Conservation (phyloP, 2,329 filamentous ascomycete genomes). For the Diaporthe caulivora region DNA sequence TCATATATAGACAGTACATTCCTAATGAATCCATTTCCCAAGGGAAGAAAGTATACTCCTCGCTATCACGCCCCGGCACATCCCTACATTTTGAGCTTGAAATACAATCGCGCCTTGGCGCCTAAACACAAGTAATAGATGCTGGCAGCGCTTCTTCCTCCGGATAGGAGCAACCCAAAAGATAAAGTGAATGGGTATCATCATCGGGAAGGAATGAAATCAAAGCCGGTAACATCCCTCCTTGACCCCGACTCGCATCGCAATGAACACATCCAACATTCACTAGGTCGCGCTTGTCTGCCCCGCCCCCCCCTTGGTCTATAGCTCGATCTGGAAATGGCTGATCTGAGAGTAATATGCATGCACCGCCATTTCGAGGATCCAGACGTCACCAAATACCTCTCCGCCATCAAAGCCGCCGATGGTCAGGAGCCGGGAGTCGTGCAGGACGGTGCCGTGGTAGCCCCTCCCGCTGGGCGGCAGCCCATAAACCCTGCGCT, state of each 20-base stretch:
- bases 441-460: conserved; percentile 75
- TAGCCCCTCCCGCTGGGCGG: conserved; percentile 75
- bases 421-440: conserved; percentile 73
- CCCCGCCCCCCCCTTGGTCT: conserved; percentile 34
- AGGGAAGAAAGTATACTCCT: conserved; percentile 7
- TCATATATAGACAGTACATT: conserved; percentile 23
- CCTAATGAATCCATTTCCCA: conserved; percentile 20
- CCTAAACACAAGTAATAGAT: neutral
- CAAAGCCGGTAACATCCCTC: neutral
- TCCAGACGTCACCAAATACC: conserved; percentile 76
- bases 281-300: neutral
- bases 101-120: neutral
- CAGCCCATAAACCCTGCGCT: conserved; percentile 72
- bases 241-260: neutral
- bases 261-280: conserved; percentile 3
- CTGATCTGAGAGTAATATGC: conserved; percentile 81
- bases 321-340: conserved; percentile 78
- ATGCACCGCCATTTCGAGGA: conserved; percentile 77
- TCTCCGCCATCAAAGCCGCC: conserved; percentile 77
- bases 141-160: neutral
- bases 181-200: conserved; percentile 35
- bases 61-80: neutral
- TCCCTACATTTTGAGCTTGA: neutral
- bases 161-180: neutral
- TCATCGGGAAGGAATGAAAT: conserved; percentile 18